These are phyloP conservation scores for Malassezia sp. DNA, from an alignment of 1,284 basidiomycete species.

Conservation along the genomic window DNA sequence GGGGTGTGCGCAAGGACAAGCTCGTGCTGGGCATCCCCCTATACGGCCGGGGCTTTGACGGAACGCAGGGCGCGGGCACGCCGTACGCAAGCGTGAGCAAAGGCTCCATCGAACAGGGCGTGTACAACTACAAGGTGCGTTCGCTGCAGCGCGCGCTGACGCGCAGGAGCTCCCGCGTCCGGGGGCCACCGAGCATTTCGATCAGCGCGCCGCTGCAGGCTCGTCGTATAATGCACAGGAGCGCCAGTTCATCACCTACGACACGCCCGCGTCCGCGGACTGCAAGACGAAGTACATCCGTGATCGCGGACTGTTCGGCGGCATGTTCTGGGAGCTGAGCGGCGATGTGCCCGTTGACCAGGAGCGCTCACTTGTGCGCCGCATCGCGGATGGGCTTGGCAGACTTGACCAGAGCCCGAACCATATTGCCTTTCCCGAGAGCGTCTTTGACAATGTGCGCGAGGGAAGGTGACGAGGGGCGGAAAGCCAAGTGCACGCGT, in stretches of 20 bases:
- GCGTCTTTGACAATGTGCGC: slow-evolving; percentile 48
- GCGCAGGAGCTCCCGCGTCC: slow-evolving; percentile 61
- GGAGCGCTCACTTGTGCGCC: slow-evolving; percentile 21
- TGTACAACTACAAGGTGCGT: slow-evolving; percentile 63
- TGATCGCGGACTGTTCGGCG: slow-evolving; percentile 60
- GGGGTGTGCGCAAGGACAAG: slow-evolving; percentile 63
- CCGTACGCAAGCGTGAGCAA: slow-evolving; percentile 67
- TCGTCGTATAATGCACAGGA: slow-evolving; percentile 62
- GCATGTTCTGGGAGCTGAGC: slow-evolving; percentile 56
- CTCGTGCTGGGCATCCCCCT: slow-evolving; percentile 59
- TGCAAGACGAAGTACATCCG: slow-evolving; percentile 67
- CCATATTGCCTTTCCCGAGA: slow-evolving; percentile 55
- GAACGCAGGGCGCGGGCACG: slow-evolving; percentile 62
- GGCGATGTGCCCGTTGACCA: slow-evolving; percentile 38
- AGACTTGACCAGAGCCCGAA: slow-evolving; percentile 54
- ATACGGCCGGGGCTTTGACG: slow-evolving; percentile 64
- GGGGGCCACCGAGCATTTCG: slow-evolving; percentile 58
- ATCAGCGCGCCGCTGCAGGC: slow-evolving; percentile 59
- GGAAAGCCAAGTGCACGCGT: no score
- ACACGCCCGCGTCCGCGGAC: slow-evolving; percentile 58
- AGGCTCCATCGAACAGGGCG: slow-evolving; percentile 55
- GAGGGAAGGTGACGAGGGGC: neutral
- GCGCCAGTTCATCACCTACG: slow-evolving; percentile 68
- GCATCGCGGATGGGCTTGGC: slow-evolving; percentile 22
- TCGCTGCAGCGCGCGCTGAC: no score